Percentiles rank a stretch among this genome's conserved stretches.
Conservation (phyloP, 306 rosid species). For the peach (Prunus persica) region Prunus_persica_NCBIv2 NC_034009.1:25928501-25929000, state of each 20-base stretch:
- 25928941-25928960: slow-evolving; percentile 8
- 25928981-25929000: background rate
- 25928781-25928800: slow-evolving; percentile 3
- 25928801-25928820: slow-evolving; percentile 35
- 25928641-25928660: no score
- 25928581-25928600: no score
- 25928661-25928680: no score
- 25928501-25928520: no score
- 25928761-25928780: background rate
- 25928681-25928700: background rate
- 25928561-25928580: no score
- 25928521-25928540: no score
- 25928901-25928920: slow-evolving; percentile 29
- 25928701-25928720: background rate
- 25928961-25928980: background rate
- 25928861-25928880: slow-evolving; percentile 26
- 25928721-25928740: background rate
- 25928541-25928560: no score
- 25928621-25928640: no score
- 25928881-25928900: slow-evolving; percentile 28
- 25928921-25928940: slow-evolving; percentile 33
- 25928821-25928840: slow-evolving; percentile 41
- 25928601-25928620: no score
- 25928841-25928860: slow-evolving; percentile 29
- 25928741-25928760: background rate